Base-by-base conservation (phyloP, 495 filamentous ascomycete species). In the Darksidea phi region DNA sequence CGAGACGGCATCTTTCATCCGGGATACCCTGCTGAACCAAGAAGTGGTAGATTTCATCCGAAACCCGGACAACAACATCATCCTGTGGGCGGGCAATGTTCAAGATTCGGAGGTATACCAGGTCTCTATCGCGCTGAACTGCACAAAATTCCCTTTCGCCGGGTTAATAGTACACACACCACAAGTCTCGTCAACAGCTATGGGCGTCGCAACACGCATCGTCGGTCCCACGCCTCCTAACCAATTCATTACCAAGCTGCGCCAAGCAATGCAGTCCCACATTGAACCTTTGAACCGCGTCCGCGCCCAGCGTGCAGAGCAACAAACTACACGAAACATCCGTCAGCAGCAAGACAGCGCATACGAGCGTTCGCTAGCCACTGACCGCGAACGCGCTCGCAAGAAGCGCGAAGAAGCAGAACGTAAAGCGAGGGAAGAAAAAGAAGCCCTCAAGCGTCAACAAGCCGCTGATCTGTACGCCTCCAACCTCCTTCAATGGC, bases 81-180 rank as follows among this genome's bases (percentile, higher is more conserved):
- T 97, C 2, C 70, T 97, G 2, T 98, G 94, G 94, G 90, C 84
- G 18, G 94, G 95, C 18, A 95, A 87, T 59, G 87, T 97, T 0
- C 84, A 88, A 62, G 94, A 98, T 68, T 85, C 90, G 4, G 94
- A 98, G 73, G 88, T 91, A 5, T 97, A 95, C 71, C 91, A 97
- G 71, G 90, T 96, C 23, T 82, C 91, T 32, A 83, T 81, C 32
- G 87, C 89, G 26, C 83, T 97, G 54, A 84, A 84, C 66, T 90
- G 87, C 72, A 93, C 87, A 65, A 94, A 94, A 68, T 96, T 91
- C 69, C 94, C 94, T 4, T 96, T 92, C 71, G 86, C 88, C 0
- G 90, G 86, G 28, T 76, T 96, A 0, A 84, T 96, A 24, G 88
- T 86, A 25, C 88, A 96, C 56, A 95, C 91, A 0, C 90, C 93